Percentiles rank a stretch among this genome's conserved stretches.
Conservation (phyloP, 1,139 yeast genomes). For the Geotrichum siamense region DNA sequence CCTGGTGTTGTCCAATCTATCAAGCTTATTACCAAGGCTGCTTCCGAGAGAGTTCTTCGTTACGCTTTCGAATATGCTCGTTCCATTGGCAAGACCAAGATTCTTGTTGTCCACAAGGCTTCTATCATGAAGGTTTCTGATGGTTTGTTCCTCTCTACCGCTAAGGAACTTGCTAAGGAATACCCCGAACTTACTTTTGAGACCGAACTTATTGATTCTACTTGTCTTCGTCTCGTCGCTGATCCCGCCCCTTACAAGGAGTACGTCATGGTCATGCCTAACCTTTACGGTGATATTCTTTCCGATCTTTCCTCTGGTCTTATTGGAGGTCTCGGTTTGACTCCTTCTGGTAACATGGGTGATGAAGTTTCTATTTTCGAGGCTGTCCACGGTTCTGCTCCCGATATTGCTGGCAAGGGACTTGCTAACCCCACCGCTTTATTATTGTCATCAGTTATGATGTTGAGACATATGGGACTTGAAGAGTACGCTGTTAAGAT, state of each 20-base stretch:
- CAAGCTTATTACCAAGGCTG: slow-evolving; percentile 92
- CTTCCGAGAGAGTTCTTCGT: slow-evolving; percentile 92
- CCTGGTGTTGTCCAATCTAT: slow-evolving; percentile 99
- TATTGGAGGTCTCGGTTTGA: slow-evolving; percentile 96
- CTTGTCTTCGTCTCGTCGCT: slow-evolving; percentile 82
- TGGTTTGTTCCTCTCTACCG: slow-evolving; percentile 90
- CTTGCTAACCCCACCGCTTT: slow-evolving; percentile 98
- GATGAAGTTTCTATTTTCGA: slow-evolving; percentile 94
- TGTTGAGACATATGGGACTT: slow-evolving; percentile 97
- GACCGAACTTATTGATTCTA: slow-evolving; percentile 89
- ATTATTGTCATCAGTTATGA: slow-evolving; percentile 92
- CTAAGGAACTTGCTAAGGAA: slow-evolving; percentile 80
- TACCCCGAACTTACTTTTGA: slow-evolving; percentile 83
- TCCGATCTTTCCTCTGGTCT: slow-evolving; percentile 95
- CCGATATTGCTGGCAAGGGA: slow-evolving; percentile 97
- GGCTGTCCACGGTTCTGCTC: slow-evolving; percentile 99
- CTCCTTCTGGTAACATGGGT: slow-evolving; percentile 99
- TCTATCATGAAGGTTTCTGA: slow-evolving; percentile 97
- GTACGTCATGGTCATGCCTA: slow-evolving; percentile 98
- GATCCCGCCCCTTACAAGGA: slow-evolving; percentile 79
- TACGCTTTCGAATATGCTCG: slow-evolving; percentile 96
- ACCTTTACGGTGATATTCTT: slow-evolving; percentile 95
- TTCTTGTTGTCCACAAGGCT: slow-evolving; percentile 95
- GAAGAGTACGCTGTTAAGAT: slow-evolving; percentile 71
- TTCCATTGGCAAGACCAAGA: slow-evolving; percentile 80